A percentile compares a stretch with the other conserved stretches of the same genome.
phyloP scores from a whole-genome alignment of 306 rosid species.

The Lithocarpus polystachyus region DNA sequence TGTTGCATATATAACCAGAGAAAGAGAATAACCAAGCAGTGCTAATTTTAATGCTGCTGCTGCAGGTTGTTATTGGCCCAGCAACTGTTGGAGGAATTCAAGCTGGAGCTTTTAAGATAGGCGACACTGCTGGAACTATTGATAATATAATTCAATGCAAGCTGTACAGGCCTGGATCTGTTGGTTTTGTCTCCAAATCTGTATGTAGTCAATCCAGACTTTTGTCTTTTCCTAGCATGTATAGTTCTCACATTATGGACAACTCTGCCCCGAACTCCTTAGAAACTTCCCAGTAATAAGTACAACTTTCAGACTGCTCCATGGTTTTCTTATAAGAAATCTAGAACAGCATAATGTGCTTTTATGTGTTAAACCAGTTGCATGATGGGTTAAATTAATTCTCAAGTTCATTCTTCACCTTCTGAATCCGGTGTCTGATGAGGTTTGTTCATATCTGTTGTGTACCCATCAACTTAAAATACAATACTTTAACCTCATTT shows the following conservation, averaged over 20 bases:
- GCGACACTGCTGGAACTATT: constrained; percentile 99
- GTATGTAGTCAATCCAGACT: constrained; percentile 48
- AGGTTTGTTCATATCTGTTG: constrained; percentile 12
- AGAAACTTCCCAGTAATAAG: background rate
- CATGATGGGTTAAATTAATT: constrained; percentile 1
- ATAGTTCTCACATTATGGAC: constrained; percentile 15
- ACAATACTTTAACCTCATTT: background rate
- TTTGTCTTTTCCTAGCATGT: constrained; percentile 14
- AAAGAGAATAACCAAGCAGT: constrained; percentile 13
- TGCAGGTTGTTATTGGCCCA: constrained; percentile 92
- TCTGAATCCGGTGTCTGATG: constrained; percentile 5
- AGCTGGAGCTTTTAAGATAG: constrained; percentile 99
- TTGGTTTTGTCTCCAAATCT: constrained; percentile 99
- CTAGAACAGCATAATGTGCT: background rate
- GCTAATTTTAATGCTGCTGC: constrained; percentile 26
- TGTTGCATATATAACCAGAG: constrained; percentile 15
- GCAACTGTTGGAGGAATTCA: constrained; percentile 99
- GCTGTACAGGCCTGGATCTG: constrained; percentile 99
- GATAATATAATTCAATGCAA: constrained; percentile 92
- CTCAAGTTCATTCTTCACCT: constrained; percentile 4
- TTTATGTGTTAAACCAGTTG: constrained; percentile 5
- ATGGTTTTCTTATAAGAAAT: background rate
- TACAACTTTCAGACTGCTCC: background rate
- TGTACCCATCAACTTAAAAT: constrained; percentile 8
- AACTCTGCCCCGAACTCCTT: background rate